Evolutionary conservation across 2,329 filamentous ascomycete species (phyloP).

Genomic region (Penicillium sp.): DNA sequence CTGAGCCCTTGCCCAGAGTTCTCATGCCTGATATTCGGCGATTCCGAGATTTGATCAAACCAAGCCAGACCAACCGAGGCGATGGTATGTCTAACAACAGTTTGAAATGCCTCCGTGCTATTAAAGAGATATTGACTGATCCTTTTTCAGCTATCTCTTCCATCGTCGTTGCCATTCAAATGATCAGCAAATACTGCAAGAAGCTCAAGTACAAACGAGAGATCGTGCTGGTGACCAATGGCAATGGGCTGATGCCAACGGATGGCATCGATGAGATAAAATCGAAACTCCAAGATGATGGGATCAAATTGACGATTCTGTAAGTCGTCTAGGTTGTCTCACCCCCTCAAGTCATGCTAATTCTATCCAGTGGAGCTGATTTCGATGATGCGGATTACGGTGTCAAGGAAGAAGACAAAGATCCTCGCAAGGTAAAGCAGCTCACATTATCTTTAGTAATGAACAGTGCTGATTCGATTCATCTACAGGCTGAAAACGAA

Average conservation of each 20-base stretch:
- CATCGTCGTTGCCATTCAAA: conserved; percentile 77
- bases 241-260: conserved; percentile 66
- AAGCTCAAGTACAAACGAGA: conserved; percentile 76
- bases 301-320: conserved; percentile 77
- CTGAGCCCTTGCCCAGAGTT: conserved; percentile 40
- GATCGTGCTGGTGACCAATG: conserved; percentile 85
- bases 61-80: conserved; percentile 66
- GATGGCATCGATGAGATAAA: conserved; percentile 69
- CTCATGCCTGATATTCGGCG: conserved; percentile 67
- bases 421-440: conserved; percentile 59
- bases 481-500: conserved; percentile 66
- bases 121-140: conserved; percentile 13
- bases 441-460: background rate
- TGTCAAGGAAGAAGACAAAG: conserved; percentile 87
- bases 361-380: conserved; percentile 68
- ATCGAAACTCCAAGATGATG: conserved; percentile 68
- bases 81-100: conserved; percentile 64
- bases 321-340: conserved; percentile 46
- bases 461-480: background rate
- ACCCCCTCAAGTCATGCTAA: conserved; percentile 22
- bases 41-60: conserved; percentile 62
- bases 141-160: conserved; percentile 63
- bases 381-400: conserved; percentile 90
- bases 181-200: conserved; percentile 77
- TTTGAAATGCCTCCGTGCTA: too few relatives aligned